A percentile compares a stretch with the other conserved stretches of the same genome.
Conservation (phyloP, 1,284 basidiomycete species). For the Takashimella tepidaria region DNA sequence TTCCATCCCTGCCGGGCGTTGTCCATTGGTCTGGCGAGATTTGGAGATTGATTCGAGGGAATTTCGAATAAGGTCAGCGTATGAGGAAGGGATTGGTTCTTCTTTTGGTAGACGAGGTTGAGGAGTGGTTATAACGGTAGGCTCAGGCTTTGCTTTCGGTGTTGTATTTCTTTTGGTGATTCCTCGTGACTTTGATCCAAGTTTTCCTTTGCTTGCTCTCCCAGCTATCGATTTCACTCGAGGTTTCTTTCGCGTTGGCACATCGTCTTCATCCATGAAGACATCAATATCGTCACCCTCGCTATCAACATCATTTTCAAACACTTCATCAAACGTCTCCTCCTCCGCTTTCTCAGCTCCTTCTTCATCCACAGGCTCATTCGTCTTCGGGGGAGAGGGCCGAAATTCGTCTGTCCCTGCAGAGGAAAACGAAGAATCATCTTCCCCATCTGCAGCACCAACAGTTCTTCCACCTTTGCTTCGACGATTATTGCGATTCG, state of each 20-base stretch:
- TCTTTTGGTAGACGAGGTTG: background rate
- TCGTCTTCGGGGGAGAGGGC: background rate
- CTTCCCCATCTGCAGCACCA: constrained; percentile 3
- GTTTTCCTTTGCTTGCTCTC: no score
- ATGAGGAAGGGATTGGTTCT: background rate
- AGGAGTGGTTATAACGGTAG: background rate
- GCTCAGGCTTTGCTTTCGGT: background rate
- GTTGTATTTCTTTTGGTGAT: background rate
- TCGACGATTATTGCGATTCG: background rate
- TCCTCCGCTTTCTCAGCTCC: constrained; percentile 5
- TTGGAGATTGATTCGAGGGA: background rate
- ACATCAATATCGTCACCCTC: constrained; percentile 7
- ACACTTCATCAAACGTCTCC: background rate
- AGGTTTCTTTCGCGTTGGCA: constrained; percentile 1
- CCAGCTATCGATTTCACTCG: background rate
- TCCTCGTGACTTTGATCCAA: no score
- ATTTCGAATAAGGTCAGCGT: background rate
- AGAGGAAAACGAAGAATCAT: background rate
- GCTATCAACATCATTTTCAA: constrained; percentile 11
- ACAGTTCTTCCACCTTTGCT: background rate
- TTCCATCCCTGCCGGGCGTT: background rate
- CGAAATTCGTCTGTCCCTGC: background rate
- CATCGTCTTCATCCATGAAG: background rate
- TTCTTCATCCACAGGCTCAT: constrained; percentile 3
- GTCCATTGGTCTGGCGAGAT: background rate